These are phyloP conservation scores for Vitis hybrid DNA, from an alignment of 177 flowering plant species.

Conservation along the genomic window DNA sequence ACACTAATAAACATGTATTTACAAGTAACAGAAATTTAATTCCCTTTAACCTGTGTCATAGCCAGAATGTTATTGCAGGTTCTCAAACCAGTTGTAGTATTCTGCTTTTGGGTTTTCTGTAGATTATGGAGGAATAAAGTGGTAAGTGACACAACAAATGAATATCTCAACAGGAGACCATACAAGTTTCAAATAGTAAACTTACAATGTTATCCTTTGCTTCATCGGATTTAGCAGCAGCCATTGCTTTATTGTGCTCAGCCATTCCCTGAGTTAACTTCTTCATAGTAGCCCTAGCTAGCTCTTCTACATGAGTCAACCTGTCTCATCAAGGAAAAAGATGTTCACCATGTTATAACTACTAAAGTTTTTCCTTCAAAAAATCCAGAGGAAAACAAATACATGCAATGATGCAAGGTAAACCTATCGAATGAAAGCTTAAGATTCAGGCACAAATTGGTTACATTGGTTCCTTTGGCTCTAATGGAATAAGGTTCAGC, in stretches of 20 bases:
- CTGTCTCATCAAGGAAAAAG: constrained; percentile 33
- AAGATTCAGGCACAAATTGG: too few species aligned
- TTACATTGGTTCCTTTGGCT: too few species aligned
- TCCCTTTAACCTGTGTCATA: constrained; percentile 74
- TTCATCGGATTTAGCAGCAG: constrained; percentile 83
- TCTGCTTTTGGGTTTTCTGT: constrained; percentile 83
- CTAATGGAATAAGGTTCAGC: too few species aligned
- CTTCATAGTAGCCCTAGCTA: constrained; percentile 74
- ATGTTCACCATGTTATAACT: not conserved
- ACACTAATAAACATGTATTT: not conserved
- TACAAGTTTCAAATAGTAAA: constrained; percentile 12
- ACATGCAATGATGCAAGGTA: too few species aligned
- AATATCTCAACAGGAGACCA: not conserved
- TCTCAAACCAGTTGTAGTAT: constrained; percentile 75
- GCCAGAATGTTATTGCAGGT: constrained; percentile 92
- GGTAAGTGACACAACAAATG: constrained; percentile 4
- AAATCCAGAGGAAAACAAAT: too few species aligned
- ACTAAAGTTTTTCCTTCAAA: not conserved
- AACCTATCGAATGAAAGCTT: too few species aligned
- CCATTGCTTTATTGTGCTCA: constrained; percentile 81
- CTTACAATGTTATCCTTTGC: constrained; percentile 74
- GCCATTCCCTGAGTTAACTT: constrained; percentile 90
- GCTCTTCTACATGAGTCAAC: constrained; percentile 77
- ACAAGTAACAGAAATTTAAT: not conserved
- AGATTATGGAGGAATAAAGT: constrained; percentile 11